These are phyloP conservation scores for Ambispora gerdemannii DNA, from an alignment of 192 early-diverging fungal genomes.

Conservation along the genomic window DNA sequence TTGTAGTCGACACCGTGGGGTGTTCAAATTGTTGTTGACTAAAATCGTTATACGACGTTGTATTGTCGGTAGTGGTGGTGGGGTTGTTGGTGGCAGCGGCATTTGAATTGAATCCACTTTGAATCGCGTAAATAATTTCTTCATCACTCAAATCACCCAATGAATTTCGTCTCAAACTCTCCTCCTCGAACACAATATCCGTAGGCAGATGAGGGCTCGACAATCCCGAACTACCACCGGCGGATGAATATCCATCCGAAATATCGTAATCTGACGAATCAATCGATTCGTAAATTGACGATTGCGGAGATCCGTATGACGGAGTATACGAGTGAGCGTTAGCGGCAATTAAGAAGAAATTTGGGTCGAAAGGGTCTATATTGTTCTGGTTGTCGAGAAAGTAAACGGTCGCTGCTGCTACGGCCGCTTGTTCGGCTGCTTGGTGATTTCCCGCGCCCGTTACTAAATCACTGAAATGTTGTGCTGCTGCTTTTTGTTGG, in stretches of 20 bases:
- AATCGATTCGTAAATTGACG: conserved; percentile 2
- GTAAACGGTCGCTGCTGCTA: too few relatives aligned
- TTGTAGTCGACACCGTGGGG: too few relatives aligned
- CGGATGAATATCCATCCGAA: conserved; percentile 6
- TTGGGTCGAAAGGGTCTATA: too few relatives aligned
- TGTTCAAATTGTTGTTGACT: too few relatives aligned
- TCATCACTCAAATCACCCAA: not conserved
- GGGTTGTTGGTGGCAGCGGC: not conserved
- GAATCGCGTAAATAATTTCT: not conserved
- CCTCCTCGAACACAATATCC: not conserved
- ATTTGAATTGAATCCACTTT: not conserved
- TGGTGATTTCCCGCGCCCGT: too few relatives aligned
- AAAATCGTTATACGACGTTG: not conserved
- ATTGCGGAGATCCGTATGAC: conserved; percentile 17
- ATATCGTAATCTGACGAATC: conserved; percentile 21
- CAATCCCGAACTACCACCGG: conserved; percentile 4
- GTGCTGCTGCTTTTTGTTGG: too few relatives aligned
- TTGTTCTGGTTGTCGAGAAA: too few relatives aligned
- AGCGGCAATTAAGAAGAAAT: too few relatives aligned
- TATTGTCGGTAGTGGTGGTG: not conserved
- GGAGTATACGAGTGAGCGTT: too few relatives aligned
- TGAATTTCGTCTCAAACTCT: not conserved
- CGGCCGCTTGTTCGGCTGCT: too few relatives aligned
- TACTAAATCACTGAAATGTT: too few relatives aligned
- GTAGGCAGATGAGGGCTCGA: conserved; percentile 12